These are phyloP conservation scores for Seiridium cupressi DNA, from an alignment of 2,329 filamentous ascomycete species.

Conservation along the genomic window DNA sequence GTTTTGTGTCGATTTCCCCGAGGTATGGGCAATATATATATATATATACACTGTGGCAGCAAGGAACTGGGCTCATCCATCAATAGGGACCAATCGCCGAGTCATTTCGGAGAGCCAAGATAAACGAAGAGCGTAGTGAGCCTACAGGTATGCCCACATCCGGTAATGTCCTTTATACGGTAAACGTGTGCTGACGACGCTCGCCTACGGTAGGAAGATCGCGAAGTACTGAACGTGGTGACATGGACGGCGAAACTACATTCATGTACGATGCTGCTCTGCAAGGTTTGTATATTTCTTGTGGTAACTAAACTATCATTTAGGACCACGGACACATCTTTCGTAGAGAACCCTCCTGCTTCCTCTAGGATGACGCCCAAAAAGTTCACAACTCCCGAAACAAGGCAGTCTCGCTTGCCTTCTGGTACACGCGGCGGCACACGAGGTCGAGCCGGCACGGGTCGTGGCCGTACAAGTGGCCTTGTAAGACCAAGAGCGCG, in stretches of 20 bases:
- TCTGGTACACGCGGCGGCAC: slow-evolving; percentile 39
- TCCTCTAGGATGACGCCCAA: slow-evolving; percentile 48
- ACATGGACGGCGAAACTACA: slow-evolving; percentile 68
- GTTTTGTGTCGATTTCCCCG: slow-evolving; percentile 96
- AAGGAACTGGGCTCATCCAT: background rate
- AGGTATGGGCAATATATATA: slow-evolving; percentile 52
- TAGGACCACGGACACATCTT: slow-evolving; percentile 88
- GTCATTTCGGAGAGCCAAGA: slow-evolving; percentile 70
- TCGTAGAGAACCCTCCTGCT: slow-evolving; percentile 82
- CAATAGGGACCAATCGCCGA: slow-evolving; percentile 75
- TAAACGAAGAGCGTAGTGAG: slow-evolving; percentile 48
- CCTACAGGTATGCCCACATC: slow-evolving; percentile 2
- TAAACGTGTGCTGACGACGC: background rate
- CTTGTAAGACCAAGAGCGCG: slow-evolving; percentile 45
- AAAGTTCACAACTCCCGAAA: slow-evolving; percentile 39
- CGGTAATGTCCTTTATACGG: background rate
- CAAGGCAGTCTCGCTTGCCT: slow-evolving; percentile 47
- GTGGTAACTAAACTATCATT: background rate
- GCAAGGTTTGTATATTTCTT: background rate
- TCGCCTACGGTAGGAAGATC: slow-evolving; percentile 16
- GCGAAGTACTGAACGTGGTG: slow-evolving; percentile 28
- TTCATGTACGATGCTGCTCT: slow-evolving; percentile 63
- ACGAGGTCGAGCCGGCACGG: slow-evolving; percentile 31
- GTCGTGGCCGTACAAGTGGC: slow-evolving; percentile 43
- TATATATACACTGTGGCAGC: background rate